Conservation (phyloP, 2,329 filamentous ascomycete genomes). For the Diaporthe citri region DNA sequence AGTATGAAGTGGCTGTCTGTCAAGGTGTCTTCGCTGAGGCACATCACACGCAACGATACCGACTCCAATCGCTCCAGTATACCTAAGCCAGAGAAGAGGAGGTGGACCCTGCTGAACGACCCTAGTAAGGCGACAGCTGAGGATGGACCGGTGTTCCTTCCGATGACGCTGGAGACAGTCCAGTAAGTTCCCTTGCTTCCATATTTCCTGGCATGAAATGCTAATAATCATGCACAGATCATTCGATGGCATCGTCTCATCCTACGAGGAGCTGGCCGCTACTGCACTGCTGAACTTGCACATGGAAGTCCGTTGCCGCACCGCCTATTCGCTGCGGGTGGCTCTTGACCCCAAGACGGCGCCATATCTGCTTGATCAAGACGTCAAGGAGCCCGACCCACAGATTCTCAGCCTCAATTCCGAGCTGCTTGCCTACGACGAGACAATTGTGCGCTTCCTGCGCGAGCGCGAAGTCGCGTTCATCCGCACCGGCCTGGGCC, state of each 20-base stretch:
- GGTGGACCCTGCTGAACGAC: constrained; percentile 86
- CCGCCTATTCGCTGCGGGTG: constrained; percentile 81
- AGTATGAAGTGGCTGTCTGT: constrained; percentile 98
- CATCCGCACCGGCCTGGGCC: constrained; percentile 80
- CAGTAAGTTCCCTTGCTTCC: constrained; percentile 65
- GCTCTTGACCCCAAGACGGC: constrained; percentile 71
- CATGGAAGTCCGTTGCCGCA: constrained; percentile 87
- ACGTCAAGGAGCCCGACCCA: constrained; percentile 82
- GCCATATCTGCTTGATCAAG: constrained; percentile 76
- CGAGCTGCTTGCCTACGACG: constrained; percentile 88
- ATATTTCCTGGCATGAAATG: background rate
- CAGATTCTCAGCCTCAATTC: constrained; percentile 86
- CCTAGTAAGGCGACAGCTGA: constrained; percentile 70
- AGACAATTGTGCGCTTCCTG: constrained; percentile 80
- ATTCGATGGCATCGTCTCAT: constrained; percentile 88
- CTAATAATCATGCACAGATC: constrained; percentile 60
- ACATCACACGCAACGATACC: constrained; percentile 81
- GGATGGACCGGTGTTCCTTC: constrained; percentile 80
- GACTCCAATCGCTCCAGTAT: constrained; percentile 71
- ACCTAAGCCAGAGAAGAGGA: constrained; percentile 71
- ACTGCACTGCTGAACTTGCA: constrained; percentile 88
- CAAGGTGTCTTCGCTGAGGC: constrained; percentile 83
- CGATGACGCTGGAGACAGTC: constrained; percentile 87
- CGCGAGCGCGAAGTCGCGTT: constrained; percentile 79
- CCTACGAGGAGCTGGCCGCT: constrained; percentile 83